Conservation (phyloP, 371 early-diverging fungal genomes). For the Cladochytrium tenue region DNA sequence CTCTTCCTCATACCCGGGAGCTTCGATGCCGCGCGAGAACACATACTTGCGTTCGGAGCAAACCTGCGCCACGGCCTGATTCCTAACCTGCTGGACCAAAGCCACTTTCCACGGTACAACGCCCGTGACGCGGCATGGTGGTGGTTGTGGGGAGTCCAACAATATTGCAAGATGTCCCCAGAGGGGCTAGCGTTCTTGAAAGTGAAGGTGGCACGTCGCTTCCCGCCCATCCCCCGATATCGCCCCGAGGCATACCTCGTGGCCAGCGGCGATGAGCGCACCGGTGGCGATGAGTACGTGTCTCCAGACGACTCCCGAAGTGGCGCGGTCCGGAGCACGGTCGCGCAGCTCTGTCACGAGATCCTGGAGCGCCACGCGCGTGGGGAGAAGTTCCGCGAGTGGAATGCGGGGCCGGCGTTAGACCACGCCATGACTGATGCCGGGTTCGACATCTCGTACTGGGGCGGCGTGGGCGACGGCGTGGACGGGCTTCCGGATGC, state of each 20-base stretch:
- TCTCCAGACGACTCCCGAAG: slow-evolving; percentile 54
- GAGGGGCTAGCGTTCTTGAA: slow-evolving; percentile 78
- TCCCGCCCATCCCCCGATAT: slow-evolving; percentile 60
- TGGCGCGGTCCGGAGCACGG: slow-evolving; percentile 62
- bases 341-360: slow-evolving; percentile 88
- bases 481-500: not conserved
- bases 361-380: slow-evolving; percentile 86
- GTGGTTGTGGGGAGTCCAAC: slow-evolving; percentile 86
- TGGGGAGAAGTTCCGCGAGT: slow-evolving; percentile 93
- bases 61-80: slow-evolving; percentile 89
- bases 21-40: slow-evolving; percentile 75
- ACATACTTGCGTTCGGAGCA: slow-evolving; percentile 87
- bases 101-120: slow-evolving; percentile 83
- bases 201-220: slow-evolving; percentile 75
- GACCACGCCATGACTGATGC: slow-evolving; percentile 89
- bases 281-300: slow-evolving; percentile 37
- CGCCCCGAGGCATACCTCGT: slow-evolving; percentile 3
- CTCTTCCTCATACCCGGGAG: slow-evolving; percentile 80
- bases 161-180: slow-evolving; percentile 74
- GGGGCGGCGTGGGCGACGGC: slow-evolving; percentile 62
- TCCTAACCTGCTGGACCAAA: slow-evolving; percentile 90
- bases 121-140: slow-evolving; percentile 96
- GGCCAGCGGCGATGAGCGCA: slow-evolving; percentile 24
- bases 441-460: slow-evolving; percentile 83
- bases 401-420: slow-evolving; percentile 86